phyloP scores from a whole-genome alignment of 768 basidiomycete genomes.

The Mycena vulgaris region DNA sequence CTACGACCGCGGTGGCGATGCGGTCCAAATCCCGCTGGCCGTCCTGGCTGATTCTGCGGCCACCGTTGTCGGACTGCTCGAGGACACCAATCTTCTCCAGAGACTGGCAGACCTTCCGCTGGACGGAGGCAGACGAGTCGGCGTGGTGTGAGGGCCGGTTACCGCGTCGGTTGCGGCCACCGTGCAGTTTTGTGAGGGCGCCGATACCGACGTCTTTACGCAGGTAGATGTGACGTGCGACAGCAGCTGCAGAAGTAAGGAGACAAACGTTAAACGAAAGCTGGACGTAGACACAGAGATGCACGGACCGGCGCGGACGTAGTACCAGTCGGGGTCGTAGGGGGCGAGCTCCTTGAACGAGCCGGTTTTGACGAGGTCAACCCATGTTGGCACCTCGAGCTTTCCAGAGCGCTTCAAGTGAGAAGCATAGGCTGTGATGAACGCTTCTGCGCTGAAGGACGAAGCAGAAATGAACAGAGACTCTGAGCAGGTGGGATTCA shows the following conservation, averaged over 20 bases:
- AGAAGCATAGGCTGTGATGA: conserved; percentile 94
- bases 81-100: conserved; percentile 99
- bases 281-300: not conserved
- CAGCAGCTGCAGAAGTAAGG: conserved; percentile 74
- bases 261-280: not conserved
- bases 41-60: conserved; percentile 96
- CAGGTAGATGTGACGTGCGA: conserved; percentile 99
- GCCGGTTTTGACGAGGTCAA: conserved; percentile 98
- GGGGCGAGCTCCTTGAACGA: conserved; percentile 98
- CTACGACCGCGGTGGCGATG: conserved; percentile 91
- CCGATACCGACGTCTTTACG: conserved; percentile 97
- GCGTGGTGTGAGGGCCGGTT: conserved; percentile 97
- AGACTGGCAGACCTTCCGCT: conserved; percentile 96
- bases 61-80: conserved; percentile 94
- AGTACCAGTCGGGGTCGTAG: conserved; percentile 99
- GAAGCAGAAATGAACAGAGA: conserved; percentile 11
- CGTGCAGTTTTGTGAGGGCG: conserved; percentile 95
- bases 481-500: not conserved
- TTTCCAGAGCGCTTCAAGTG: conserved; percentile 99
- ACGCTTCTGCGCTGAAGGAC: conserved; percentile 84
- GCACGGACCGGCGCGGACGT: conserved; percentile 93
- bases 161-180: conserved; percentile 95
- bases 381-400: conserved; percentile 99
- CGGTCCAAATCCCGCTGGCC: conserved; percentile 97
- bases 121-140: conserved; percentile 87